Evolutionary conservation across 75 land plant species (phyloP), one percentile per base, ranked within the genome.

Genomic region (Pseudotsuga menziesii): DNA sequence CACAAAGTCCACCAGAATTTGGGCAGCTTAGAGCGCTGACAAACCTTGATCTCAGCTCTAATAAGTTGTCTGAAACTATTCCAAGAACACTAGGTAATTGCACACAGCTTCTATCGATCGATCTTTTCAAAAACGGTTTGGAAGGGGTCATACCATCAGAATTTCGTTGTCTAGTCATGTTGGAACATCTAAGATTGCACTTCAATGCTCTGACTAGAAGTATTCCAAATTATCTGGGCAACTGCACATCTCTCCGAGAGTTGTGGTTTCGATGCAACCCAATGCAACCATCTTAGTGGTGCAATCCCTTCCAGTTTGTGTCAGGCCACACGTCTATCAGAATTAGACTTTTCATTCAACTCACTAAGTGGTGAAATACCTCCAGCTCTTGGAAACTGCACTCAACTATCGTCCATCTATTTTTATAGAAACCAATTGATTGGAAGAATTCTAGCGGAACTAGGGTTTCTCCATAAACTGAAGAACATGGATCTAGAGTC

Each of bases 351-450:
- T 41, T 41, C 3, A 41, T 41, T 4, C 44, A 41, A 41, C 44
- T 41, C 44, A 4, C 44, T 41, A 41, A 41, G 44, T 41, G 44
- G 44, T 41, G 44, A 41, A 5, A 41, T 89, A 57, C 89, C 91
- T 15, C 60, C 78, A 23, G 78, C 81, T 4, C 73, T 89, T 3
- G 71, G 84, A 69, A 83, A 86, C 75, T 72, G 73, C 13, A 48
- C 81, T 13, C 55, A 3, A 0, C 84, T 85, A 27, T 0, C 27
- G 48, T 32, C 54, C 9, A 14, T 88, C 22, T 82, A 85, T 56
- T 22, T 88, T 6, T 2, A 22, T 17, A 9, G 2, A 64, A 75
- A 76, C 61, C 9, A 59, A 3, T 78, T 85, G 17, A 36, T 36
- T 16, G 82, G 82, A 2, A 5, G 15, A 4, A 20, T 76, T 5